Percentiles rank a stretch among this genome's conserved stretches.
Conservation (phyloP, 352 stramenopile genomes). For the Phytophthora macrochlamydospora region DNA sequence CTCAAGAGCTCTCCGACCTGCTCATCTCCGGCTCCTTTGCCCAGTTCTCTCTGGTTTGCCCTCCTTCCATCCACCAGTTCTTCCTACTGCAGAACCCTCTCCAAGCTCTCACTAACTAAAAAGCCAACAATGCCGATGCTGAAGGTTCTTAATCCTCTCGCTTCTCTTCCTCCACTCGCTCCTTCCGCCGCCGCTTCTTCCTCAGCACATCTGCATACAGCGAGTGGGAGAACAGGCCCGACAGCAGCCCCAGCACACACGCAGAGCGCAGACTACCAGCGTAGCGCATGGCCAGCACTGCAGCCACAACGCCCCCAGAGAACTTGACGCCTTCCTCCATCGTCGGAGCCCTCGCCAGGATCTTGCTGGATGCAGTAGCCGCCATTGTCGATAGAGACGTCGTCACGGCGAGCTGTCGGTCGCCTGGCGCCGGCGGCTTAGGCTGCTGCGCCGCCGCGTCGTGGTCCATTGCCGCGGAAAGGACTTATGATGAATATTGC, state of each 20-base stretch:
- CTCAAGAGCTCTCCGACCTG: slow-evolving; percentile 1
- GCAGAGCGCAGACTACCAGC: slow-evolving; percentile 66
- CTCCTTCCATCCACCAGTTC: slow-evolving; percentile 26
- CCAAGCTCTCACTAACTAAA: slow-evolving; percentile 30
- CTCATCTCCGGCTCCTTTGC: slow-evolving; percentile 30
- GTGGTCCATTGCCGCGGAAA: slow-evolving; percentile 20
- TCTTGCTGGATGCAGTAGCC: slow-evolving; percentile 13
- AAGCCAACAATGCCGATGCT: slow-evolving; percentile 1
- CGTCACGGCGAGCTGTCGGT: slow-evolving; percentile 21
- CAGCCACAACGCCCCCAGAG: slow-evolving; percentile 60
- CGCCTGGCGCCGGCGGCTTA: slow-evolving; percentile 7
- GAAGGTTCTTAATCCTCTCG: slow-evolving; percentile 1
- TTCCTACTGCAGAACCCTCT: slow-evolving; percentile 56
- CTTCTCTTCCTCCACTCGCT: slow-evolving; percentile 17
- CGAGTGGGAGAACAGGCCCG: slow-evolving; percentile 71
- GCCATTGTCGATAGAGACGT: slow-evolving; percentile 25
- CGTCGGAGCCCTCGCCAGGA: slow-evolving; percentile 32
- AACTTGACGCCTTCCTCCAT: slow-evolving; percentile 66
- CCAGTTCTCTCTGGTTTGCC: slow-evolving; percentile 37
- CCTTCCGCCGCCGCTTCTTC: slow-evolving; percentile 35
- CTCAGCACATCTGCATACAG: slow-evolving; percentile 74
- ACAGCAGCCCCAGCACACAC: slow-evolving; percentile 60
- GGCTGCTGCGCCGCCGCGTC: slow-evolving; percentile 12
- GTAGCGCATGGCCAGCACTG: slow-evolving; percentile 63
- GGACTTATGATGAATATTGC: background rate